Base-by-base conservation (phyloP, 2,329 filamentous ascomycete genomes). In the Talaromyces sp. region DNA sequence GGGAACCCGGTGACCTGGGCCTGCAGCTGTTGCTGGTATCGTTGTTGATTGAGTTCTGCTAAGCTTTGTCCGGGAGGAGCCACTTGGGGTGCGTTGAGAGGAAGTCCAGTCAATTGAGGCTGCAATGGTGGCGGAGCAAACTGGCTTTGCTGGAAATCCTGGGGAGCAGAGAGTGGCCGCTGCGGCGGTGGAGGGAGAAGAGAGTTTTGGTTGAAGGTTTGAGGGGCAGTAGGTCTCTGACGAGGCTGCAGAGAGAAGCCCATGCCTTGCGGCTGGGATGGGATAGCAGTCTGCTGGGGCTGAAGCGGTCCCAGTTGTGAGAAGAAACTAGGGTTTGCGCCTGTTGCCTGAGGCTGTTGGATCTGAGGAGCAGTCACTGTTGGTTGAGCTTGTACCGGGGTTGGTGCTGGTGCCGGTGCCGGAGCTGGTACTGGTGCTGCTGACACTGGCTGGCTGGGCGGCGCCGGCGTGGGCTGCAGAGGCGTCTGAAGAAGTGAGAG, bases 81-180 rank as follows among this genome's bases (percentile, higher is more conserved):
- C 59, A 90, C 80, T 64, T 86, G 86, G 14, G 72, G 72, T 3
- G 68, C 69, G 11, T 78, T 78, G 69, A 85, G 84, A 64, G 84
- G 82, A 58, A 82, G 66, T 9, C 93, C 92, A 5, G 94, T 97
- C 74, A 92, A 84, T 71, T 97, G 93, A 57, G 91, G 87, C 71
- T 92, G 88, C 66, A 97, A 76, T 17, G 90, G 87, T 55, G 90
- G 86, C 19, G 88, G 84, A 8, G 84, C 83, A 72, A 95, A 94
- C 4, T 81, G 83, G 73, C 83, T 92, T 52, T 86, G 86, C 70
- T 89, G 88, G 62, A 81, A 88, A 58, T 91, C 89, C 72, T 91
- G 89, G 27, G 94, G 93, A 43, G 94, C 93, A 46, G 93, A 97
- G 12, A 94, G 82, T 8, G 94, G 89, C 62, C 94, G 84, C 57